Evolutionary conservation across 495 filamentous ascomycete species (phyloP).

Genomic region (Xylaria venustula): DNA sequence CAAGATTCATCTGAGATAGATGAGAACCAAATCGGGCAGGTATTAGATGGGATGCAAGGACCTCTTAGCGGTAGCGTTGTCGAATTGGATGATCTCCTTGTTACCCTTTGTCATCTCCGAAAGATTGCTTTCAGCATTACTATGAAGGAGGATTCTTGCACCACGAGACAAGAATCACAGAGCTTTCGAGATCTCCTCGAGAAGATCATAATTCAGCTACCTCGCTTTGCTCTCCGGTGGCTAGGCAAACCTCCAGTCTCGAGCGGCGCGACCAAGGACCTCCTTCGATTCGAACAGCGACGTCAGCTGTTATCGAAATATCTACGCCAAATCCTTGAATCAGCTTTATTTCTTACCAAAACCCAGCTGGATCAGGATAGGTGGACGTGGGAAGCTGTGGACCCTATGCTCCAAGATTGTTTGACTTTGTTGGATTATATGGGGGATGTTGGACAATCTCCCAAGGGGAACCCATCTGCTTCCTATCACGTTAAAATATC

Average conservation of each 20-base stretch:
- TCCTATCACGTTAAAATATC: conserved; percentile 64
- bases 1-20: conserved; percentile 30
- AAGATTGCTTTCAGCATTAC: conserved; percentile 58
- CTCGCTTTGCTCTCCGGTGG: conserved; percentile 54
- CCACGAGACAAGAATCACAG: background rate
- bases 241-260: conserved; percentile 49
- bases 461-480: conserved; percentile 30
- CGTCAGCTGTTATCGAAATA: conserved; percentile 46
- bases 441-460: conserved; percentile 27
- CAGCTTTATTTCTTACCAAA: conserved; percentile 52
- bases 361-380: conserved; percentile 36
- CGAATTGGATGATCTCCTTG: conserved; percentile 70
- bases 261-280: conserved; percentile 45
- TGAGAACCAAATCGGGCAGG: conserved; percentile 41
- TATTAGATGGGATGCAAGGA: conserved; percentile 54
- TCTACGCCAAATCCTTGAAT: conserved; percentile 53
- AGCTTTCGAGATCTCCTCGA: conserved; percentile 36
- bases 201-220: conserved; percentile 50
- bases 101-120: conserved; percentile 61
- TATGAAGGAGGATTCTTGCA: conserved; percentile 9
- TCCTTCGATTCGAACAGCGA: conserved; percentile 56
- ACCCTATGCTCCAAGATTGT: conserved; percentile 56
- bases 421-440: conserved; percentile 49
- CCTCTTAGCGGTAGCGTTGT: conserved; percentile 59
- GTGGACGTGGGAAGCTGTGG: conserved; percentile 49